Conservation (phyloP, 495 filamentous ascomycete species). For the Neurospora sp. region DNA sequence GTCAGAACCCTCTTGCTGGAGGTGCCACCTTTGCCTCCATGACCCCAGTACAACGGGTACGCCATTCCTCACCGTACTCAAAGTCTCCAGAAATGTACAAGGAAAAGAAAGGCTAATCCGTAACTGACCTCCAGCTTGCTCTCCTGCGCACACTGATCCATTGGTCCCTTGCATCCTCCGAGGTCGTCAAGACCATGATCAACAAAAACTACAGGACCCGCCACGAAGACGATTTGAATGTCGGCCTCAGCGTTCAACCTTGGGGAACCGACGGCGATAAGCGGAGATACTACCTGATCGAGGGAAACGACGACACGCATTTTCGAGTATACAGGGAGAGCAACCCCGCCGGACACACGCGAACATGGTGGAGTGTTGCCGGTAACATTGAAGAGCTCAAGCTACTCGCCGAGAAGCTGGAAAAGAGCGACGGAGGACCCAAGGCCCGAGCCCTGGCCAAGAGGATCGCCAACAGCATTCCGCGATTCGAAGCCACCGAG, state of each 20-base stretch:
- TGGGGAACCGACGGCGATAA: conserved; percentile 91
- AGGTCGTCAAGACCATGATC: conserved; percentile 67
- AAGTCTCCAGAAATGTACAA: neutral
- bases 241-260: conserved; percentile 83
- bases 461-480: conserved; percentile 69
- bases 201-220: conserved; percentile 85
- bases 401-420: conserved; percentile 60
- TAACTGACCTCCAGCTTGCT: conserved; percentile 50
- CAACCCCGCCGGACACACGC: conserved; percentile 64
- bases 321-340: conserved; percentile 95
- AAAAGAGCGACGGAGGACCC: conserved; percentile 61
- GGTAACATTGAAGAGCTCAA: conserved; percentile 82
- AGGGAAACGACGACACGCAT: conserved; percentile 86
- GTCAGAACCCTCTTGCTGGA: conserved; percentile 73
- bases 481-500: conserved; percentile 90
- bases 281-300: conserved; percentile 85
- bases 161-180: conserved; percentile 87
- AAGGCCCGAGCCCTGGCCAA: conserved; percentile 67
- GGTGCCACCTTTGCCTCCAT: conserved; percentile 69
- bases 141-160: conserved; percentile 72
- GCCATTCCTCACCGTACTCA: conserved; percentile 14
- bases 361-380: conserved; percentile 87
- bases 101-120: neutral
- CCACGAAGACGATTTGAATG: conserved; percentile 86
- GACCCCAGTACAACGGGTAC: conserved; percentile 69